A percentile compares a stretch with the other conserved stretches of the same genome.
phyloP scores from a whole-genome alignment of 257 asterid genomes.

The Thymus mandschuricus region DNA sequence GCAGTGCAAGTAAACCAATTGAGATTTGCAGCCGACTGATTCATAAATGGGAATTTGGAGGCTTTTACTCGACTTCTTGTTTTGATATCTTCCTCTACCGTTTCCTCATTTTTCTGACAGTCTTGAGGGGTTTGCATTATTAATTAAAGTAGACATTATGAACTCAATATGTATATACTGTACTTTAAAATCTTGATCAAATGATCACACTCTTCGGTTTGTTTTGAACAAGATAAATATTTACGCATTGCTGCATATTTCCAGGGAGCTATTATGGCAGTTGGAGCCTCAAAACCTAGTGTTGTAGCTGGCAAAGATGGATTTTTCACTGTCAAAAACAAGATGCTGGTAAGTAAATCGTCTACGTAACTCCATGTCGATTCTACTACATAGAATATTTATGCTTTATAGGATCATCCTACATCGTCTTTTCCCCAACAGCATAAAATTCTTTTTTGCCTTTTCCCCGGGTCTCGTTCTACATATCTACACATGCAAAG shows the following conservation, averaged over 20 bases:
- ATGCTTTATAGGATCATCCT: constrained; percentile 3
- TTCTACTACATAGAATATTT: constrained; percentile 2
- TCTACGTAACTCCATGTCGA: background rate
- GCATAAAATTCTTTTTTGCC: background rate
- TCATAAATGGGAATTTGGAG: background rate
- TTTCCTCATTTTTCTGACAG: background rate
- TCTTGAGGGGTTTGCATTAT: background rate
- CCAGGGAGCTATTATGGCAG: constrained; percentile 98
- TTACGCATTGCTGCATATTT: constrained; percentile 19
- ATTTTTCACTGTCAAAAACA: constrained; percentile 68
- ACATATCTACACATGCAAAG: no score
- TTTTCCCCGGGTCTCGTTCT: background rate
- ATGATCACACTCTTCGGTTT: background rate
- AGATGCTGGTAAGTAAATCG: constrained; percentile 74
- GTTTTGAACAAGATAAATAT: background rate
- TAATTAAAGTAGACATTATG: background rate
- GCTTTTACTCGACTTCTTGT: background rate
- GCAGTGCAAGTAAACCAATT: background rate
- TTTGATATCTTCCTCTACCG: background rate
- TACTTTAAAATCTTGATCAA: background rate
- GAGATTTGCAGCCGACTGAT: background rate
- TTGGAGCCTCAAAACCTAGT: constrained; percentile 86
- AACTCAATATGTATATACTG: background rate
- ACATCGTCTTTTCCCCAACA: background rate
- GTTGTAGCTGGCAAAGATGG: constrained; percentile 72